Base-by-base conservation (phyloP, 306 rosid species). In the Cucurbita maxima region DNA sequence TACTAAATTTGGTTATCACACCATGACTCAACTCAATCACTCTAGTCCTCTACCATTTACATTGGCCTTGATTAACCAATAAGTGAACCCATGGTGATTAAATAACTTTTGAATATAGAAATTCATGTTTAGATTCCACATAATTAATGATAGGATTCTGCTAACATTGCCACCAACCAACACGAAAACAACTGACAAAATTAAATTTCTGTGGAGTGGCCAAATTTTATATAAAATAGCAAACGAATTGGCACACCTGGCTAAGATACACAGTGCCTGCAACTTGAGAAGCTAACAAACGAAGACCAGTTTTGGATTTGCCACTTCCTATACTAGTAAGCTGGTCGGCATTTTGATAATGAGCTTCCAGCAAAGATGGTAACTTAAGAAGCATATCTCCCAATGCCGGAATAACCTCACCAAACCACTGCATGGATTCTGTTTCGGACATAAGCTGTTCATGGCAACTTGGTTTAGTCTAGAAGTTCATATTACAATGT, bases 281-380 rank as follows among this genome's bases (percentile, higher is more conserved):
- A 79, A 87, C 81, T 67, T 94, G 92, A 15, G 95, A 86, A 78
- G 75, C 77, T 52, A 94, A 80, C 52, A 90, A 74, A 74, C 98
- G 91, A 68, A 94, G 93, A 62, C 87, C 86, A 64, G 89, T 82
- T 63, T 73, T 71, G 72, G 59, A 56, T 13, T 12, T 59, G 53
- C 50, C 54, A 75, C 78, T 76, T 37, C 74, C 79, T 63, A 71
- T 86, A 81, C 72, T 67, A 8, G 73, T 7, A 77, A 79, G 19
- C 63, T 14, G 74, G 64, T 81, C 83, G 2, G 90, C 82, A 73
- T 75, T 83, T 76, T 75, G 81, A 84, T 89, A 89, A 84, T 94
- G 98, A 37, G 72, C 36, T 81, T 94, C 90, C 80, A 94, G 77
- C 87, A 90, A 77, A 75, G 87, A 82, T 22, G 97, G 97, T 11